Evolutionary conservation across 345 rosid species (phyloP), one percentile per base, ranked within the genome.

Genomic region (Acer saccharum): DNA sequence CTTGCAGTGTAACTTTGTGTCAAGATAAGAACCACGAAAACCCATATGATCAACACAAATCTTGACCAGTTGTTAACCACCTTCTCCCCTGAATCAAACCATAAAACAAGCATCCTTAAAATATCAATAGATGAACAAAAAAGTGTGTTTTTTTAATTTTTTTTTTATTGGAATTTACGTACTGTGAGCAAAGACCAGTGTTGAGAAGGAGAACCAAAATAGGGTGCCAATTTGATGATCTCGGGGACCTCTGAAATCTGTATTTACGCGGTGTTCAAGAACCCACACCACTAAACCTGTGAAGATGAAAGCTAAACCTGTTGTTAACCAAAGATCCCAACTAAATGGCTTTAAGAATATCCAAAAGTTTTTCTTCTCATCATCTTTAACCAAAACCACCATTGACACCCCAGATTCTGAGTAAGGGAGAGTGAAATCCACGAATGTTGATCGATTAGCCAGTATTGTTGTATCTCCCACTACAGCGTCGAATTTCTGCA

Each of bases 1-100:
- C 84, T 88, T 54, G 93, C 91, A 2, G 87, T 87, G 65, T 89
- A 89, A 70, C 90, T 88, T 54, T 87, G 74, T 2, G 89, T 78
- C 35, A 89, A 43, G 65, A 88, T 86, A 7, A 89, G 84, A 14
- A 88, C 90, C 35, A 82, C 83, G 74, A 87, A 87, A 27, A 82
- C 25, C 93, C 95, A 88, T 75, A 91, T 77, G 25, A 81, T 86
- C 70, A 91, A 74, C 69, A 89, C 88, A 74, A 88, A 75, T 63
- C 80, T 88, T 57, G 92, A 75, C 55, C 67, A 79, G 71, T 85
- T 88, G 76, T 79, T 86, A 27, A 77, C n/a, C 57, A 87, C 71
- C 57, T 32, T 86, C 75, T 91, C 91, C 73, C 93, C 87, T 91
- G 78, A 32, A 32, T 32, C 35, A 1, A 52, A 23, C 35, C 39